Percentiles rank a stretch among this genome's conserved stretches.
Conservation (phyloP, 257 asterid genomes). For the Linderniella brevidens region DNA sequence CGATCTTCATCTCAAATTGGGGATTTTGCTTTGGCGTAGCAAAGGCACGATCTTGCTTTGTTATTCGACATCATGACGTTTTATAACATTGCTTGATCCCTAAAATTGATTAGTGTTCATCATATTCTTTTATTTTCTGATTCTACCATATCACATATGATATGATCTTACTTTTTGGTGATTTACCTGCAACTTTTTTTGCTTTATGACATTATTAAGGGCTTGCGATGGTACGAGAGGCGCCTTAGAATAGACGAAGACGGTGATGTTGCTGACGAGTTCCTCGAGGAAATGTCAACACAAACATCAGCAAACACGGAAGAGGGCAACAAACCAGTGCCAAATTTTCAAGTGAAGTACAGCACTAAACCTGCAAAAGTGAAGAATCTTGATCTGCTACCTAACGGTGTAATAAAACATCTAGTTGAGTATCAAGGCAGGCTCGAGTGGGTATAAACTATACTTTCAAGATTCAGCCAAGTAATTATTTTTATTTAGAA, state of each 20-base stretch:
- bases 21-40: no score
- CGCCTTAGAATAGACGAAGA: conserved; percentile 49
- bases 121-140: no score
- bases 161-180: background rate
- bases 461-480: conserved; percentile 1
- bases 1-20: no score
- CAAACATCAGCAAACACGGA: conserved; percentile 10
- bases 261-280: conserved; percentile 67
- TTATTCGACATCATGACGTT: no score
- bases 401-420: conserved; percentile 30
- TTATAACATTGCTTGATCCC: no score
- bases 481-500: no score
- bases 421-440: conserved; percentile 32
- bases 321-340: conserved; percentile 17
- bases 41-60: no score
- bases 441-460: conserved; percentile 29
- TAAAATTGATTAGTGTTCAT: no score
- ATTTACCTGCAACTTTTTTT: background rate
- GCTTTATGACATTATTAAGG: conserved; percentile 17
- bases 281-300: conserved; percentile 23
- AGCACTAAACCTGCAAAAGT: conserved; percentile 24
- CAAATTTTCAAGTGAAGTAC: conserved; percentile 25
- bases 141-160: no score
- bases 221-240: conserved; percentile 46
- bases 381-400: conserved; percentile 21